Evolutionary conservation across 176 grass and related monocot species (phyloP).

Genomic region (Miscanthus lutarioriparius): DNA sequence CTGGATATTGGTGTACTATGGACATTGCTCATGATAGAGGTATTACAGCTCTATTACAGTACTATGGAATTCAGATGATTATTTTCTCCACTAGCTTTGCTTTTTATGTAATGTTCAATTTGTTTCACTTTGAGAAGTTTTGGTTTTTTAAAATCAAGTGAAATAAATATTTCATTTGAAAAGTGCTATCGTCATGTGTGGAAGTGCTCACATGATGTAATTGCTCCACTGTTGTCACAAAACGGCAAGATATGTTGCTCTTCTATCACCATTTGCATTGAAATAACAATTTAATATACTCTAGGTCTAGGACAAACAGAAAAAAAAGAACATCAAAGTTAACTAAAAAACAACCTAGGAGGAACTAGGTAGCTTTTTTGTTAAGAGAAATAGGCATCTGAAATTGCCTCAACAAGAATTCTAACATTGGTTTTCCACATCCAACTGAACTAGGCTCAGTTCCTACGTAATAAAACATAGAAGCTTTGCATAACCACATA

Average conservation of each 20-base stretch:
- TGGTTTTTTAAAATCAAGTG: neutral
- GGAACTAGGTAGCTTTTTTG: neutral
- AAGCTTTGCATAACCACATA: neutral
- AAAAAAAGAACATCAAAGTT: neutral
- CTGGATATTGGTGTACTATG: conserved; percentile 99
- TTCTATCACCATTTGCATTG: neutral
- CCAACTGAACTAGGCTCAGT: neutral
- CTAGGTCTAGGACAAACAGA: neutral
- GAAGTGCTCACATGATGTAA: neutral
- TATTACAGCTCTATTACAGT: neutral
- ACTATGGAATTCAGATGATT: neutral
- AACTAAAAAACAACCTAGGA: neutral
- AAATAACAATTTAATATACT: neutral
- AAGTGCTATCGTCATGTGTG: neutral
- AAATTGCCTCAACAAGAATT: neutral
- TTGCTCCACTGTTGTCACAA: neutral
- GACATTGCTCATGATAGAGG: conserved; percentile 99
- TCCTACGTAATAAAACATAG: neutral
- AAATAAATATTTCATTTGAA: neutral
- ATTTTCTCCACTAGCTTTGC: neutral
- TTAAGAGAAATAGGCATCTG: neutral
- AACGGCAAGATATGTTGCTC: neutral
- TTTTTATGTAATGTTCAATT: conserved; percentile 5
- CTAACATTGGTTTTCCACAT: neutral
- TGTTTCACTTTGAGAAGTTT: neutral